Percentiles rank a stretch among this genome's conserved stretches.
phyloP scores from a whole-genome alignment of 202 grass and related monocot species.

The Setaria italica region DNA sequence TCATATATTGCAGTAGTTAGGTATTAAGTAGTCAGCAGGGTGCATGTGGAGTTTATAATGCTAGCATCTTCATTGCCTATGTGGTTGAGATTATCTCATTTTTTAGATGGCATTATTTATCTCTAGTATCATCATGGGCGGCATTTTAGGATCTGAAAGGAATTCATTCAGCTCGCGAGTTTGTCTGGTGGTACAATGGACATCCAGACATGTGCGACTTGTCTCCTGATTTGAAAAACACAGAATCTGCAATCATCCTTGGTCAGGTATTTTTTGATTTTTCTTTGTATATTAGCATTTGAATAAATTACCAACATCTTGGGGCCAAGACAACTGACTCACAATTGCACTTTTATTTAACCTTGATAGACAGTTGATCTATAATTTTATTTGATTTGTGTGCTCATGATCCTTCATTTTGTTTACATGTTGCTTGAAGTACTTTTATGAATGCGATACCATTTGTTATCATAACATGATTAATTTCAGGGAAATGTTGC shows the following conservation, averaged over 20 bases:
- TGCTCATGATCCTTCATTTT: background rate
- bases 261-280: slow-evolving; percentile 71
- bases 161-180: slow-evolving; percentile 90
- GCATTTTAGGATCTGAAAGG: slow-evolving; percentile 73
- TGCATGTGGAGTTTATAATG: slow-evolving; percentile 7
- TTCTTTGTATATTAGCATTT: slow-evolving; percentile 7
- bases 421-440: background rate
- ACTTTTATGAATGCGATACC: background rate
- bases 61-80: slow-evolving; percentile 27
- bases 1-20: slow-evolving; percentile 14
- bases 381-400: background rate
- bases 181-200: slow-evolving; percentile 99
- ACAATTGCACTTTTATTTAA: slow-evolving; percentile 7
- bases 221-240: slow-evolving; percentile 69
- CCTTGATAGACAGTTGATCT: slow-evolving; percentile 1
- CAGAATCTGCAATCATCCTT: slow-evolving; percentile 83
- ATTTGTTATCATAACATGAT: background rate
- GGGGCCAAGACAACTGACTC: background rate
- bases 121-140: slow-evolving; percentile 20
- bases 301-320: slow-evolving; percentile 1
- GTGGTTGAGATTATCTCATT: background rate
- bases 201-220: slow-evolving; percentile 74
- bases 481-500: slow-evolving; percentile 90
- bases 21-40: background rate
- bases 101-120: slow-evolving; percentile 29